Evolutionary conservation across 2,329 filamentous ascomycete species (phyloP), one percentile per base, ranked within the genome.

Genomic region (Clonostachys solani): DNA sequence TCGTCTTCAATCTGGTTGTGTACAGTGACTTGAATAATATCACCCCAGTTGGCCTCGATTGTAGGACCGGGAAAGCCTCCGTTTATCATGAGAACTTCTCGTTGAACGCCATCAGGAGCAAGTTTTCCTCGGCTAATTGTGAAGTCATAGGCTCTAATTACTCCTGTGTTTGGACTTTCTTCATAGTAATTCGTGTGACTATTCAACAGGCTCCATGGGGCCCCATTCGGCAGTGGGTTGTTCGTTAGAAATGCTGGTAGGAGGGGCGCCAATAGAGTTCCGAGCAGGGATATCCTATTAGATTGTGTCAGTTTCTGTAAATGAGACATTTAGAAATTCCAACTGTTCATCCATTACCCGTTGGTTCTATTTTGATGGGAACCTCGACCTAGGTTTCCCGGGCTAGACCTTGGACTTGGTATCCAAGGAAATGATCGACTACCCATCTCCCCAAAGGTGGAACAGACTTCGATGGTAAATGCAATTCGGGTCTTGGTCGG

Each of bases 1-100:
- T 62, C 83, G 57, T 57, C 71, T 50, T 54, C 78, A 12, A 91
- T 79, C 44, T 83, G 78, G 64, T 94, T 94, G 63, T 80, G 75
- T 47, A 92, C 76, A 33, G 81, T 83, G 40, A 89, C 79, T 46
- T 86, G 67, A 42, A 83, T 73, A 23, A 66, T 77, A 55, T 84
- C 81, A 37, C 80, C 81, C 80, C 80, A 84, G 60, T 83, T 75
- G 16, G 78, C 83, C 50, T 77, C 74, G 46, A 91, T 80, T 13
- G 75, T 70, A 2, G 86, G 87, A 0, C 84, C 87, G 1, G 86
- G 86, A 50, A 80, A 84, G 40, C 80, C 74, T 9, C 78, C 79
- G 58, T 87, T 86, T 58, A 87, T 69, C 33, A 87, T 70, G 49
- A 91, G 74, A 5, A 72, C 73, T 5, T 66, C 49, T 62, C 70